Base-by-base conservation (phyloP, 1,284 basidiomycete genomes). In the Mycena citricolor region DNA sequence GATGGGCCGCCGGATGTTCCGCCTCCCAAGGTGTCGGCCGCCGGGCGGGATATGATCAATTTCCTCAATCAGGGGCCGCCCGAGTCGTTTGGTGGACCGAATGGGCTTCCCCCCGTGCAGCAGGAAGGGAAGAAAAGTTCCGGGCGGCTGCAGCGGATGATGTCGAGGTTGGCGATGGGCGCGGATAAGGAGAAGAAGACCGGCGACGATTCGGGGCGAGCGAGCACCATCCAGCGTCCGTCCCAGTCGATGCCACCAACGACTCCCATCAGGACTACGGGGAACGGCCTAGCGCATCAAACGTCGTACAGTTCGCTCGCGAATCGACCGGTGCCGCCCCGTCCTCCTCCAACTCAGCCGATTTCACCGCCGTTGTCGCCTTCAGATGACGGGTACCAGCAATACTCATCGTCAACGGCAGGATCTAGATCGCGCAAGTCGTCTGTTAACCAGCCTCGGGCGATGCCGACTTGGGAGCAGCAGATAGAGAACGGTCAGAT, bases 71-170 rank as follows among this genome's bases (percentile, higher is more conserved):
- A 44, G 25, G 68, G 69, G 4, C 69, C 69, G 4, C 65, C 64
- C 12, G 62, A 65, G 20, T 25, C 45, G 17, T 23, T 33, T 4
- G 16, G 8, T 11, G 46, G 50, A 1, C 24, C 10, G 5, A 37
- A 41, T n/a, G 49, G 49, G 32, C 28, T 34, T 17, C 39, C 36
- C 32, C 43, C 22, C 14, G 36, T 49, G 28, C 42, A 48, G 49
- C 31, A 32, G 19, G 36, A 41, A 35, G 51, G 47, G 35, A 83
- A 81, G 55, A 79, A 77, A 61, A 62, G 67, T 17, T 70, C 71
- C 26, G 76, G 74, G 33, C 74, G 85, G 25, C 64, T 89, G 47
- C 82, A 86, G 59, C 77, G 81, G 49, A 90, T 90, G 81, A 85
- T 90, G 55, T 88, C 86, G 19, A 81, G 79, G 54, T 67, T 90